Evolutionary conservation across 169 alveolate species (phyloP), one percentile per base, ranked within the genome.

Genomic region (Cryptosporidium parvum): DNA sequence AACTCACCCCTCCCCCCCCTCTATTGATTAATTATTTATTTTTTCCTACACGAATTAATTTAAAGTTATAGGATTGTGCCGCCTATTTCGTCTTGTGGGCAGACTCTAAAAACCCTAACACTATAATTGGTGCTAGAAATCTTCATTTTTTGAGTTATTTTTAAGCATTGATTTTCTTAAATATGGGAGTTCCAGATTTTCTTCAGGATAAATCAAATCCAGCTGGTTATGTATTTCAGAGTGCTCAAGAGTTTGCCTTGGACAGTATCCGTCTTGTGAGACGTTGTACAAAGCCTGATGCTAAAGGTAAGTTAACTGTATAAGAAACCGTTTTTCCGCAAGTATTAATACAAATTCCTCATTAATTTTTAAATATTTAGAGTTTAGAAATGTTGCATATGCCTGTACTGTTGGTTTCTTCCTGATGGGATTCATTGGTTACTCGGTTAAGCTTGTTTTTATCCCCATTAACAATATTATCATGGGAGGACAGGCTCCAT

Each of bases 371-470:
- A 23, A 56, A 58, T 14, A 37, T 56, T 65, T 71, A 95, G 97
- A 95, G 86, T 97, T 96, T 92, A 93, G 94, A 93, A 96, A 95
- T 92, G 96, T 96, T 39, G 96, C 97, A 58, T 91, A 93, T 84
- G 99, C 99, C 23, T 97, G 99, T 84, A 95, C 98, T 31, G 93
- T 97, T 67, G 99, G 99, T 39, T 97, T 97, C 86, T 95, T 96
- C 70, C 96, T 96, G 53, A 97, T 97, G 98, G 99, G 99, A 68
- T 93, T 96, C 80, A 97, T 97, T 84, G 99, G 99, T 39, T 97
- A 97, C 91, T 93, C 96, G 65, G 97, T 97, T 39, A 97, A 97
- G 93, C 95, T 97, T 44, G 95, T 97, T 37, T 97, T 97, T 93
- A 97, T 97, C 61, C 99, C 99, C 44, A 97, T 97, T 84, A 97